Conservation (phyloP, 495 filamentous ascomycete genomes). For the Penicillium verhagenii region DNA sequence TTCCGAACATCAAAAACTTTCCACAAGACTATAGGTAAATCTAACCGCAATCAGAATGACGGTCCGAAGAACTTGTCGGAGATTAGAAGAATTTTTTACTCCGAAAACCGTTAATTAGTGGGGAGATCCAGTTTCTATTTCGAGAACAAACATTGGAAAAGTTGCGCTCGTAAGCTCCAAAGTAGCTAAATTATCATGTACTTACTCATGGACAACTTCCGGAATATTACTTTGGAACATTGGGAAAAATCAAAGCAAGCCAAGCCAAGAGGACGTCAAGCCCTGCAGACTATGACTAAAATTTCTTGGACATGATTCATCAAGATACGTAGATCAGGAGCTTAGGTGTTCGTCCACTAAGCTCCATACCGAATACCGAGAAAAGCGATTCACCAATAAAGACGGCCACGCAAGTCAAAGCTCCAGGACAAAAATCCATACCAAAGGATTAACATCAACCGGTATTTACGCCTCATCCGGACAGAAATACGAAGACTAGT, state of each 20-base stretch:
- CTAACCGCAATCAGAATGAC: background rate
- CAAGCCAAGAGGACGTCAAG: background rate
- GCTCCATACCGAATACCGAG: background rate
- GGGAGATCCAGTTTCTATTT: background rate
- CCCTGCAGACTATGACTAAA: background rate
- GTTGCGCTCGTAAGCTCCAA: background rate
- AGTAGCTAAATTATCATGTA: too few species aligned
- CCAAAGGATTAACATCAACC: too few species aligned
- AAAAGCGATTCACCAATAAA: background rate
- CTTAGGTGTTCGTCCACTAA: background rate
- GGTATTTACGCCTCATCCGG: background rate
- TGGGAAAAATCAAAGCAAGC: background rate
- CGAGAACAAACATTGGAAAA: background rate
- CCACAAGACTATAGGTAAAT: background rate
- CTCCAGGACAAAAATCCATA: background rate
- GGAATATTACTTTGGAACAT: too few species aligned
- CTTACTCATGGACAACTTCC: background rate
- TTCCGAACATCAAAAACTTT: too few species aligned
- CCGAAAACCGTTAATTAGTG: background rate
- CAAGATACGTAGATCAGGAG: background rate
- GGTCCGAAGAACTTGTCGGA: background rate
- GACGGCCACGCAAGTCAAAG: background rate
- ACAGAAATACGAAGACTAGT: background rate
- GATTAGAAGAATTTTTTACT: too few species aligned
- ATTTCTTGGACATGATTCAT: background rate